Conservation (phyloP, 257 asterid species). For the Petunia secreta region DNA sequence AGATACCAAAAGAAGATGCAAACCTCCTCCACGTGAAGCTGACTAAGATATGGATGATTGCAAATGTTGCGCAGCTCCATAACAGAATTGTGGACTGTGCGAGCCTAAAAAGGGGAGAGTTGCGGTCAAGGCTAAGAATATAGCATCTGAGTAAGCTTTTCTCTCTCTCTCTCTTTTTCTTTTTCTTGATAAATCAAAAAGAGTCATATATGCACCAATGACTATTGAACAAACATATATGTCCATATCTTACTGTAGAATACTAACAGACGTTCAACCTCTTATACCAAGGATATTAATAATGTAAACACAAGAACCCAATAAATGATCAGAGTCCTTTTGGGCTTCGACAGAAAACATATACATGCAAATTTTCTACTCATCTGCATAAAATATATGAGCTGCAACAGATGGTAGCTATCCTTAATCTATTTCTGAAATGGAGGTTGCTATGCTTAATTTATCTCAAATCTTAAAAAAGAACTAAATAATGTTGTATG, state of each 20-base stretch:
- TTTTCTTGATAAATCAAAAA: background rate
- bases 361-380: background rate
- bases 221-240: background rate
- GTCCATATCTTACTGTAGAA: background rate
- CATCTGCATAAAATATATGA: background rate
- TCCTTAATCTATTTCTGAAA: background rate
- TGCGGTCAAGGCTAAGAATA: constrained; percentile 11
- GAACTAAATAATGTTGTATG: background rate
- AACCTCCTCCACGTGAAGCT: constrained; percentile 99
- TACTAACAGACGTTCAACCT: background rate
- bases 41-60: constrained; percentile 99
- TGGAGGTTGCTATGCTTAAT: background rate
- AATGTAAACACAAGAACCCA: background rate
- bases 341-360: background rate
- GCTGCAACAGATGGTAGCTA: background rate
- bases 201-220: constrained; percentile 13
- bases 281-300: constrained; percentile 13
- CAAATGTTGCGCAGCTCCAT: constrained; percentile 99
- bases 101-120: constrained; percentile 56
- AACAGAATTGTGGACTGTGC: constrained; percentile 96
- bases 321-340: background rate
- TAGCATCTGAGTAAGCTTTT: background rate
- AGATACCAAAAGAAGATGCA: constrained; percentile 2
- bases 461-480: background rate
- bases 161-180: background rate